Evolutionary conservation across 371 early-diverging fungal genomes (phyloP), one percentile per base, ranked within the genome.

Genomic region (Lichtheimia ramosa): DNA sequence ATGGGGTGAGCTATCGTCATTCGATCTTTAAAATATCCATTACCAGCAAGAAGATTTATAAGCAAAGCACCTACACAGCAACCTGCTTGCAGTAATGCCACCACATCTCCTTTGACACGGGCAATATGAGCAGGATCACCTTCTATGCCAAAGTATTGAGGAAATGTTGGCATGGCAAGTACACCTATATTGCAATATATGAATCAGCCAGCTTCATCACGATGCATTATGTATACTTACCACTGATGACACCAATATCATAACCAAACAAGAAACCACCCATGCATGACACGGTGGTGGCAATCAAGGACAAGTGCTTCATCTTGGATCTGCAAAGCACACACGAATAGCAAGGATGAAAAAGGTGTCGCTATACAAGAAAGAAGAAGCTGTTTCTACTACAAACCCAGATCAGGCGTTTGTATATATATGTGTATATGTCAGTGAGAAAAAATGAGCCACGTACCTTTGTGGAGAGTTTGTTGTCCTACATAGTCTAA

Each of bases 251-350:
- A 70, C 79, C 79, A 54, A 68, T 63, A 48, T 79, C 79, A 71
- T 79, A 79, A 43, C 79, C 79, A 49, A 79, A 79, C 28, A 79
- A 52, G 54, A 79, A 79, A 10, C 79, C 79, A 41, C 79, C 79
- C 20, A 79, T 63, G 53, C 76, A 79, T 18, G 79, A 66, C 10
- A 79, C 61, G 2, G 65, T 49, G 5, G 79, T 79, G 3, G 79
- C 79, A n/a, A 73, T 66, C 13, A 66, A 25, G 21, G 74, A 67
- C 39, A 75, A 54, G 61, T 73, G 60, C 49, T 70, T 72, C 78
- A 78, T 77, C n/a, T 23, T 43, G 43, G 25, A 3, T 34, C 5
- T 18, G 7, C n/a, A 46, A 46, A 46, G 5, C 34, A 51, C 40
- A 42, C 12, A 27, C 5, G 18, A 39, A 18, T 24, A 43, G 34